phyloP scores from a whole-genome alignment of 331 rosid genomes.

The Phaseolus coccineus region DNA sequence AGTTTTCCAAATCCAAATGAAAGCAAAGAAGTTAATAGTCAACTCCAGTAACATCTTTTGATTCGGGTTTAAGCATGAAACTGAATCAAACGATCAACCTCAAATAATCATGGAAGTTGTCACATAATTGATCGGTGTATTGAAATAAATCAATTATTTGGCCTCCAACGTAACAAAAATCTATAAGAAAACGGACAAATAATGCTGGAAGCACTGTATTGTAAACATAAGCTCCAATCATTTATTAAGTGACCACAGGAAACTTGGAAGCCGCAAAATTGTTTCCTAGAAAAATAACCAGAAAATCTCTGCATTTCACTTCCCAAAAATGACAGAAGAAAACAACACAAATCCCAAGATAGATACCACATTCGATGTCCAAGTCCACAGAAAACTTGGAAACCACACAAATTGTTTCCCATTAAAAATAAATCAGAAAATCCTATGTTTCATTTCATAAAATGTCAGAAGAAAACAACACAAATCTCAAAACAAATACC shows the following conservation, averaged over 20 bases:
- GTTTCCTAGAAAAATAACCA: too few relatives aligned
- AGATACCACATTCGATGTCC: too few relatives aligned
- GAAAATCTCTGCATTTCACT: too few relatives aligned
- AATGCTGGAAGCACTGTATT: neutral
- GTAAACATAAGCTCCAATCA: conserved; percentile 14
- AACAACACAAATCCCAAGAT: too few relatives aligned
- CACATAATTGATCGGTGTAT: neutral
- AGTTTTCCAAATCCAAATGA: too few relatives aligned
- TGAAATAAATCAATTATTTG: neutral
- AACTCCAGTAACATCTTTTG: neutral
- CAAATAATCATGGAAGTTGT: neutral
- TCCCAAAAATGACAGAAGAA: too few relatives aligned
- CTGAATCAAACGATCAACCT: neutral
- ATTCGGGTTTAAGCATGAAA: neutral
- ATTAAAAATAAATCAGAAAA: conserved; percentile 11
- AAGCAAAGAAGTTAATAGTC: neutral
- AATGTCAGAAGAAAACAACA: conserved; percentile 29
- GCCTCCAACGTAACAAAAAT: neutral
- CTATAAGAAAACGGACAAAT: neutral
- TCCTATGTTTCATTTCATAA: conserved; percentile 33
- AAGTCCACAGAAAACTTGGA: conserved; percentile 2
- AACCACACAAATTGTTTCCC: conserved; percentile 35
- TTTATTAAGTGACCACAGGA: neutral
- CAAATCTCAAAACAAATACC: neutral
- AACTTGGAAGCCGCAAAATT: too few relatives aligned